Evolutionary conservation across 805 yeast genomes (phyloP), one percentile per base, ranked within the genome.

Genomic region (Candida vartiovaarae): DNA sequence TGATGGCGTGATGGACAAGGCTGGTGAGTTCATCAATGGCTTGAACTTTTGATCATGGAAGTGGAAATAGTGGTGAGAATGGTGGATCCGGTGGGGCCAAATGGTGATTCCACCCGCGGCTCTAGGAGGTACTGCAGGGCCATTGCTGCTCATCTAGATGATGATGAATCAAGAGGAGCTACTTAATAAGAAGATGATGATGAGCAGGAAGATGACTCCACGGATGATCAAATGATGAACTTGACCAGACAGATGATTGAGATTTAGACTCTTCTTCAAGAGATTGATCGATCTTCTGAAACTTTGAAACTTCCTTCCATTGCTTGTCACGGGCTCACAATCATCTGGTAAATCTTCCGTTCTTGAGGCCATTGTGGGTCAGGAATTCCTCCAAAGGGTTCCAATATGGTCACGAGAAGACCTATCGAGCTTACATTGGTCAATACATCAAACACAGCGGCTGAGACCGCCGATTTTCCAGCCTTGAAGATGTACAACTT

Each of bases 311-410:
- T 93, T 35, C 99, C 99, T 2, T 84, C 97, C 0, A 93, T 93
- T 55, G 98, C n/a, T 93, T 29, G 99, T 93, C 3, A 78, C 93
- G 49, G 99, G 99, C 0, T 91, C 98, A 1, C 99, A 93, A 67
- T 85, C 95, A 6, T 86, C 96, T 36, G 99, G 99, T 37, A 93
- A 93, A 63, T 88, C 97, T 0, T 91, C 98, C 1, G 99, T 93
- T 1, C 72, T 93, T 39, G 99, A 93, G 62, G 78, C 96, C 6
- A 85, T 93, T 45, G 99, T 93, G 5, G 99, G 99, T n/a, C 95
- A 86, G 54, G 97, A 93, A 61, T 93, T 93, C 54, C 68, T 93
- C 45, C 99, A 32, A 93, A 93, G 63, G 99, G 99, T 30, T 78
- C 87, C 35, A 93, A 95, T 60, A 95, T 93, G 99, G 99, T 95